phyloP scores from a whole-genome alignment of 177 flowering plant genomes.

The Telopea speciosissima region DNA sequence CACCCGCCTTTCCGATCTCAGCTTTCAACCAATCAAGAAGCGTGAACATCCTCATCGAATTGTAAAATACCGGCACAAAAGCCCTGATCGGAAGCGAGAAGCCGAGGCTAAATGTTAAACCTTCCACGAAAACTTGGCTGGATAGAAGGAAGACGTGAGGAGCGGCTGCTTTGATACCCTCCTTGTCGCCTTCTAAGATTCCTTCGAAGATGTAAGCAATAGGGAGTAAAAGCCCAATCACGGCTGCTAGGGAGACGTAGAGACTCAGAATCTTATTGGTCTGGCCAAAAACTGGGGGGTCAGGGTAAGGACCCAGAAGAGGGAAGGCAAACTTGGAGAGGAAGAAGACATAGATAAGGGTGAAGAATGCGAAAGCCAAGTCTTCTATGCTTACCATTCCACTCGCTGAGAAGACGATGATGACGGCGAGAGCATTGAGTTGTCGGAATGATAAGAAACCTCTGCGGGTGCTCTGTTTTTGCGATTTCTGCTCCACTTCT shows the following conservation, averaged over 20 bases:
- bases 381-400: slow-evolving; percentile 26
- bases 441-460: slow-evolving; percentile 40
- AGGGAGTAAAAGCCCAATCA: slow-evolving; percentile 62
- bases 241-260: slow-evolving; percentile 42
- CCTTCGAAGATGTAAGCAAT: slow-evolving; percentile 64
- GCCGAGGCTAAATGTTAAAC: slow-evolving; percentile 37
- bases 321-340: slow-evolving; percentile 35
- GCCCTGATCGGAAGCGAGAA: slow-evolving; percentile 59
- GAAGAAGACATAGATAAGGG: slow-evolving; percentile 15
- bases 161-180: slow-evolving; percentile 60
- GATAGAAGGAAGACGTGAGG: slow-evolving; percentile 73
- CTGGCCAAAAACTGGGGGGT: slow-evolving; percentile 28
- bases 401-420: slow-evolving; percentile 18
- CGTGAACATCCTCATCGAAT: slow-evolving; percentile 56
- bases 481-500: not conserved
- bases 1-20: slow-evolving; percentile 26
- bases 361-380: slow-evolving; percentile 21
- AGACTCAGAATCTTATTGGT: slow-evolving; percentile 26
- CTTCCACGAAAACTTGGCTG: slow-evolving; percentile 83
- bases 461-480: not conserved
- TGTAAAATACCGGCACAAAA: slow-evolving; percentile 73
- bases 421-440: slow-evolving; percentile 33
- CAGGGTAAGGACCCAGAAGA: slow-evolving; percentile 4
- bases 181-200: slow-evolving; percentile 53
- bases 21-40: slow-evolving; percentile 57